Percentiles rank a stretch among this genome's conserved stretches.
Conservation (phyloP, 106 monocot genomes). For the Platanthera zijinensis region DNA sequence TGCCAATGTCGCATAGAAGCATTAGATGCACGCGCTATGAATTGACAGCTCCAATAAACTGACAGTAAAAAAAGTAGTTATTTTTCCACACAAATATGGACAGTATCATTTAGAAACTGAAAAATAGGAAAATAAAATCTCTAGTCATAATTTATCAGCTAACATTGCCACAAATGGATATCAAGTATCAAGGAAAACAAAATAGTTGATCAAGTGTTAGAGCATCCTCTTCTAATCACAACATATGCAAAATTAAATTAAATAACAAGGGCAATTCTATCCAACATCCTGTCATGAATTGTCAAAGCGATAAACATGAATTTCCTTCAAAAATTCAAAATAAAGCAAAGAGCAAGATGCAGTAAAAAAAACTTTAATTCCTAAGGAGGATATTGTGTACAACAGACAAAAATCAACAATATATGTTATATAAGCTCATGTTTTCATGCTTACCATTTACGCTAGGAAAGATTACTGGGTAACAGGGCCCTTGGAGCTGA, state of each 20-base stretch:
- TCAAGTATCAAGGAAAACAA: neutral
- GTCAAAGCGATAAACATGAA: neutral
- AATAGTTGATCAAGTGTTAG: neutral
- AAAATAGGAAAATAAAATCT: neutral
- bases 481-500: slow-evolving; percentile 96
- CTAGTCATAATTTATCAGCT: neutral
- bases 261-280: neutral
- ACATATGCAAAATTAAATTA: neutral
- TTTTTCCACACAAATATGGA: neutral
- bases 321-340: neutral
- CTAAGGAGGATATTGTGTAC: neutral
- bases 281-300: neutral
- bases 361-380: neutral
- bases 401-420: neutral
- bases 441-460: slow-evolving; percentile 62
- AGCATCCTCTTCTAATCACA: neutral
- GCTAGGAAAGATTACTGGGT: slow-evolving; percentile 92
- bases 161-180: neutral
- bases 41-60: slow-evolving; percentile 98
- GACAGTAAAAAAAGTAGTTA: neutral
- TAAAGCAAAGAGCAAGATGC: neutral
- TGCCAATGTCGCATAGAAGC: slow-evolving; percentile 89
- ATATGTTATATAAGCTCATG: neutral
- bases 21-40: slow-evolving; percentile 92
- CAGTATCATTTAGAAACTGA: neutral